Conservation (phyloP, 139 green algal genomes). For the Picochlorum costavermella region DNA sequence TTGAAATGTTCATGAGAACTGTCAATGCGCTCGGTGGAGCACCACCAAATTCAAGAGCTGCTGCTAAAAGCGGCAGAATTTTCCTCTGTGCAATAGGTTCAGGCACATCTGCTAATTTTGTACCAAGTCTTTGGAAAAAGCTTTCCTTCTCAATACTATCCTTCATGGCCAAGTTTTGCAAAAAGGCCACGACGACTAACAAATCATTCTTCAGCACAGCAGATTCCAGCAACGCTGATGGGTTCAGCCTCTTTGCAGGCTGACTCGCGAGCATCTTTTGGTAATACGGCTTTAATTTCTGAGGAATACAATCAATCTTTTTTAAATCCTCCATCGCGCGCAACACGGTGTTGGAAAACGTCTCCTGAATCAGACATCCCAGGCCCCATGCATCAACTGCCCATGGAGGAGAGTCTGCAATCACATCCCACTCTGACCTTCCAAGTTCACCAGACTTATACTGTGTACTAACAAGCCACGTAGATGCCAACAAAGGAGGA, state of each 20-base stretch:
- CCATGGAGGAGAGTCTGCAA: slow-evolving; percentile 71
- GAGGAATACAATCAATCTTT: slow-evolving; percentile 67
- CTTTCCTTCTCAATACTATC: slow-evolving; percentile 69
- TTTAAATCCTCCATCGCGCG: slow-evolving; percentile 63
- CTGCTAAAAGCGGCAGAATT: slow-evolving; percentile 79
- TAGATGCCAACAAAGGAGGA: slow-evolving; percentile 31
- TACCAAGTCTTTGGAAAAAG: slow-evolving; percentile 65
- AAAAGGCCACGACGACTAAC: slow-evolving; percentile 81
- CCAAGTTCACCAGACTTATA: slow-evolving; percentile 86
- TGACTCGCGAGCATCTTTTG: slow-evolving; percentile 64
- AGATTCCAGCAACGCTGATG: slow-evolving; percentile 61
- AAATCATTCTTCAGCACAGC: slow-evolving; percentile 85
- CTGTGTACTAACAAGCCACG: slow-evolving; percentile 60
- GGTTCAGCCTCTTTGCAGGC: slow-evolving; percentile 73
- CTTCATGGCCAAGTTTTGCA: slow-evolving; percentile 87
- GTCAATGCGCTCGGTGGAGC: slow-evolving; percentile 70
- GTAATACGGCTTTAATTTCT: slow-evolving; percentile 47
- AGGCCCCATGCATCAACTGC: slow-evolving; percentile 95
- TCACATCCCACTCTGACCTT: slow-evolving; percentile 66
- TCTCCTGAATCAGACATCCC: slow-evolving; percentile 89
- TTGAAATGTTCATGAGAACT: slow-evolving; percentile 62
- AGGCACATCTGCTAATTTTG: slow-evolving; percentile 50
- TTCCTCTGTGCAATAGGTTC: slow-evolving; percentile 67
- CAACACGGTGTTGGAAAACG: slow-evolving; percentile 50
- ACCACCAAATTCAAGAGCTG: slow-evolving; percentile 83